Percentiles rank a stretch among this genome's conserved stretches.
Evolutionary conservation across 2,329 filamentous ascomycete genomes (phyloP).

Genomic region (Aspergillus sclerotialis): DNA sequence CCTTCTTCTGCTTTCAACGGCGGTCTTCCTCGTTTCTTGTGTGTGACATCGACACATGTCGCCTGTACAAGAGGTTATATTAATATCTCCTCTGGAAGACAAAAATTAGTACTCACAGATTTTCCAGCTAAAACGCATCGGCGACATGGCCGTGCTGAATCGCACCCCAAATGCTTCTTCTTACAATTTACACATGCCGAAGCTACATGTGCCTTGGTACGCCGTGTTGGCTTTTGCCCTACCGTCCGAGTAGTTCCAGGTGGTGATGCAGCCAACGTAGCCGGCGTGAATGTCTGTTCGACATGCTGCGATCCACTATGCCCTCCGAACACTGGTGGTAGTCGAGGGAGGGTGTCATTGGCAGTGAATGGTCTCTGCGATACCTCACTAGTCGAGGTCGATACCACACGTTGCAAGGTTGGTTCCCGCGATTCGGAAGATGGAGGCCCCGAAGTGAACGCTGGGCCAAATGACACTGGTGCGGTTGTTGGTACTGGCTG

Average conservation of each 20-base stretch:
- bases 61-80: conserved; percentile 17
- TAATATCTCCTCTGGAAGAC: neutral
- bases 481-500: conserved; percentile 14
- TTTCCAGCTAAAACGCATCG: conserved; percentile 41
- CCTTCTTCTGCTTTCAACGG: conserved; percentile 38
- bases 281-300: conserved; percentile 18
- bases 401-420: conserved; percentile 10
- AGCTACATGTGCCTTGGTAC: conserved; percentile 42
- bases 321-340: conserved; percentile 14
- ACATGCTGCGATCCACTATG: conserved; percentile 12
- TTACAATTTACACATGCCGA: conserved; percentile 45
- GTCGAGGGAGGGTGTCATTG: conserved; percentile 14
- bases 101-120: conserved; percentile 29
- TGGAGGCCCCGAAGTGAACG: conserved; percentile 10
- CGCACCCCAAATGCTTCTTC: conserved; percentile 42
- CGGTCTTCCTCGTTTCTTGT: conserved; percentile 41
- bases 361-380: conserved; percentile 10
- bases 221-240: conserved; percentile 34
- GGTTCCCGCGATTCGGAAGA: conserved; percentile 9
- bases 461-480: conserved; percentile 6
- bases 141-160: conserved; percentile 39
- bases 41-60: conserved; percentile 39
- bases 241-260: conserved; percentile 19
- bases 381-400: conserved; percentile 9
- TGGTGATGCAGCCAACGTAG: conserved; percentile 15